phyloP scores from a whole-genome alignment of 352 stramenopile species.

The Blastocystis sp. region DNA sequence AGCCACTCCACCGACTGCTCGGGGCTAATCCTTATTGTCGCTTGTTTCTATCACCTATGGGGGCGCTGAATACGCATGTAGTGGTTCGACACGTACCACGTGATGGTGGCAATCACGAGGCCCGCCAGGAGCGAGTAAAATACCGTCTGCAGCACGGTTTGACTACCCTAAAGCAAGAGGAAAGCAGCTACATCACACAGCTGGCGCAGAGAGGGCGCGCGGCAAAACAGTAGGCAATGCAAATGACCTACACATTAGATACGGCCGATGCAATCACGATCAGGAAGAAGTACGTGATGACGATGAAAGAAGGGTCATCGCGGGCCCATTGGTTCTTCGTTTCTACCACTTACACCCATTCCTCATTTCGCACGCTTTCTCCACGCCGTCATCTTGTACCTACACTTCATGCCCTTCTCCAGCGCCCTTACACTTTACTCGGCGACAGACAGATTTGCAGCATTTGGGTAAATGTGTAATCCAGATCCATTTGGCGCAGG shows the following conservation, averaged over 20 bases:
- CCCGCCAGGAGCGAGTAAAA: conserved; percentile 69
- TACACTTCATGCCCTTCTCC: background rate
- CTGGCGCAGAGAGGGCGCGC: conserved; percentile 75
- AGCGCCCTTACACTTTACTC: conserved; percentile 77
- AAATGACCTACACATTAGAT: conserved; percentile 71
- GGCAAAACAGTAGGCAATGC: conserved; percentile 78
- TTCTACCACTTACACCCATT: conserved; percentile 73
- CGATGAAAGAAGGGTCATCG: conserved; percentile 91
- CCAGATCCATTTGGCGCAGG: conserved; percentile 83
- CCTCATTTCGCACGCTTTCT: conserved; percentile 13
- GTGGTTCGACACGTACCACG: conserved; percentile 75
- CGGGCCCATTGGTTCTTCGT: conserved; percentile 97
- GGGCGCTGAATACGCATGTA: conserved; percentile 74
- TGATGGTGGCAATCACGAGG: conserved; percentile 75
- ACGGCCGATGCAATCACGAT: conserved; percentile 69
- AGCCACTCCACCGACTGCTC: conserved; percentile 96
- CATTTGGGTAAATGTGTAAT: conserved; percentile 84
- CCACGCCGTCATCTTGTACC: conserved; percentile 69
- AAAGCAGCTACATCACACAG: conserved; percentile 68
- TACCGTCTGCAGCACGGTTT: conserved; percentile 69
- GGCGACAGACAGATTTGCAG: conserved; percentile 81
- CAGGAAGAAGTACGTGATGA: conserved; percentile 88
- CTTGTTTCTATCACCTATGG: conserved; percentile 70
- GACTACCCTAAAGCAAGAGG: conserved; percentile 11
- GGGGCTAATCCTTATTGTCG: conserved; percentile 73